Evolutionary conservation across 495 filamentous ascomycete genomes (phyloP), one percentile per base, ranked within the genome.

Genomic region (Penicillium subrubescens): DNA sequence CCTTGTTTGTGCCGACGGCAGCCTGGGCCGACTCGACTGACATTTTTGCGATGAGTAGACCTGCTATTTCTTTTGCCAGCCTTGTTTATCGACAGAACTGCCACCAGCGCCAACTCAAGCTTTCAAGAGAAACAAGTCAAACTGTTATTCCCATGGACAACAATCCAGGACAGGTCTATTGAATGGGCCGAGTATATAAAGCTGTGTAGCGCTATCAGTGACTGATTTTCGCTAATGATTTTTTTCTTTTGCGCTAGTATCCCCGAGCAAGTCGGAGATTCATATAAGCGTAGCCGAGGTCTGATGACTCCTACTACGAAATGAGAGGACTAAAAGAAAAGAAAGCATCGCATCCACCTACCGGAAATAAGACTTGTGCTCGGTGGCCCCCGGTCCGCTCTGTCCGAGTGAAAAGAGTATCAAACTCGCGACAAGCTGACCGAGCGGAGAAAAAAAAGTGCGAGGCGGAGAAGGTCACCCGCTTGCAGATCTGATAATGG

Each of bases 401-500:
- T 58, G 57, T 35, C n/a, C 39, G 43, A 48, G 44, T 0, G 25
- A 48, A 48, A 0, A 48, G 25, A 48, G 4, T 48, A 46, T 34
- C 34, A 14, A 51, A 27, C 43, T 58, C 19, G 58, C 54, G 19
- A 44, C 44, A 34, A 57, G 56, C 29, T 58, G 39, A 27, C 39
- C 31, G 51, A 63, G 43, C 37, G 50, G 41, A 66, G 56, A 59
- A 57, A 60, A 64, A 64, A 59, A 57, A 60, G 15, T 41, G 8
- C 21, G 51, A 60, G 50, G 60, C 62, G 59, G 64, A 69, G 61
- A 68, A 65, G 46, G 39, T 54, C 37, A 59, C 57, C 68, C 63
- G 66, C 62, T 69, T 66, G 19, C 66, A 60, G 69, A 71, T 71
- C 69, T 69, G 66, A 69, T 69, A 69, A 61, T 35, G 14, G 29